Evolutionary conservation across 2,329 filamentous ascomycete genomes (phyloP).

Genomic region (Epichloe hybrida): DNA sequence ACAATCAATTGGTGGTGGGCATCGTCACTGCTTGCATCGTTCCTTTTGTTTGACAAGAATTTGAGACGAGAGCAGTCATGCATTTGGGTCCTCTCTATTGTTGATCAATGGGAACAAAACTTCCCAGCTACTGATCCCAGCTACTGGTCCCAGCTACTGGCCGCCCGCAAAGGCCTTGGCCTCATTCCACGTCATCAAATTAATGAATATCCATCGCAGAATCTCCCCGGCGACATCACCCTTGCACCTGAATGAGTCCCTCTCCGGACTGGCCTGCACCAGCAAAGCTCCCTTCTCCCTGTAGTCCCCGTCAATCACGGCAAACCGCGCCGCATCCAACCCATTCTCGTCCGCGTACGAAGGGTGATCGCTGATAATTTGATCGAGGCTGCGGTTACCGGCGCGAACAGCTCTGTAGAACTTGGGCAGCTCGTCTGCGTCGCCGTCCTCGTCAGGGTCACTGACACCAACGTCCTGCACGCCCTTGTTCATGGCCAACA

Average conservation of each 20-base stretch:
- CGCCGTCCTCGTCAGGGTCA: neutral
- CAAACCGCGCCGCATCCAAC: neutral
- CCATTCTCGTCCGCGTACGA: neutral
- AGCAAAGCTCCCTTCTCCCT: neutral
- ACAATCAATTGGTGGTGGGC: neutral
- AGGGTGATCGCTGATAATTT: neutral
- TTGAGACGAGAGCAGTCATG: neutral
- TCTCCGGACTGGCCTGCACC: neutral
- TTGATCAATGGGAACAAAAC: neutral
- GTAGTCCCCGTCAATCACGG: conserved; percentile 1
- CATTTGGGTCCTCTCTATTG: too few species aligned
- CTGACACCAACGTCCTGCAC: neutral
- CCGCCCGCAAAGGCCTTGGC: neutral
- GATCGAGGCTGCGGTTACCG: neutral
- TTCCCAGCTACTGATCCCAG: neutral
- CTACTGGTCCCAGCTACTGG: neutral
- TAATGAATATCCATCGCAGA: conserved; percentile 4
- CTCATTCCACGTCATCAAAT: conserved; percentile 5
- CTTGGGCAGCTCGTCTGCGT: neutral
- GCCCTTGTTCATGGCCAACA: conserved; percentile 1
- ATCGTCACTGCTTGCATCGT: neutral
- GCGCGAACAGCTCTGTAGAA: neutral
- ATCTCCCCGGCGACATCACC: conserved; percentile 2
- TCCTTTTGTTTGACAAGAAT: neutral
- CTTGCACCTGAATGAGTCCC: conserved; percentile 4